Evolutionary conservation across 2,329 filamentous ascomycete genomes (phyloP), one percentile per base, ranked within the genome.

Genomic region (Nothomitra cinnamomea): DNA sequence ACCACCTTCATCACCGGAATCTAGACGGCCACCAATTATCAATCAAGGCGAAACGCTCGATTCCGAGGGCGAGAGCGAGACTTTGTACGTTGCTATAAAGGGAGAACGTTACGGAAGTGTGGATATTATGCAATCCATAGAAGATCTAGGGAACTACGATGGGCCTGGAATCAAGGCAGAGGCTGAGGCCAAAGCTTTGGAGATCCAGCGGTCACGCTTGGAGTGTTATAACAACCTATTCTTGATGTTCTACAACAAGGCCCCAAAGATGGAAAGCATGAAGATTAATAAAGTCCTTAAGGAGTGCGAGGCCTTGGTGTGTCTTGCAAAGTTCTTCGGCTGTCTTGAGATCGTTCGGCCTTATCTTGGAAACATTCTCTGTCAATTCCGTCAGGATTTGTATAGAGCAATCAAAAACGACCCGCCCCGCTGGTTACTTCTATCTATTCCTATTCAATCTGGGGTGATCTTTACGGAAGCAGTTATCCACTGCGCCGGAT

Each of bases 401-500:
- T 63, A 58, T 53, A 41, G 57, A 5, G 60, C 63, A 10, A 66
- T 69, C 35, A 61, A 59, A 2, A 32, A 51, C n/a, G 61, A 66
- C 19, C 61, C 67, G 0, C 60, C 5, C 61, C 45, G 62, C 19
- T 69, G 64, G 61, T 58, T 68, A 0, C 55, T 60, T 1, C 55
- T 69, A n/a, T 58, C 61, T 0, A 52, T 63, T 1, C 42, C 58
- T 1, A 56, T 69, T 1, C 50, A 65, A 25, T 62, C 61, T 51
- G 50, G 53, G 1, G 50, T 54, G 1, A 62, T 69, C 12, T 69
- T 65, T 56, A 62, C 62, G 4, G 67, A 69, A 51, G 60, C 64
- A 13, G 58, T 67, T 1, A 61, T 67, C 17, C 66, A 70, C 55
- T 53, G 69, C 6, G 59, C 61, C 1, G 65, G 66, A 52, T 56